Evolutionary conservation across 148 eudicot species (phyloP), one percentile per base, ranked within the genome.

Genomic region (Cornus florida): DNA sequence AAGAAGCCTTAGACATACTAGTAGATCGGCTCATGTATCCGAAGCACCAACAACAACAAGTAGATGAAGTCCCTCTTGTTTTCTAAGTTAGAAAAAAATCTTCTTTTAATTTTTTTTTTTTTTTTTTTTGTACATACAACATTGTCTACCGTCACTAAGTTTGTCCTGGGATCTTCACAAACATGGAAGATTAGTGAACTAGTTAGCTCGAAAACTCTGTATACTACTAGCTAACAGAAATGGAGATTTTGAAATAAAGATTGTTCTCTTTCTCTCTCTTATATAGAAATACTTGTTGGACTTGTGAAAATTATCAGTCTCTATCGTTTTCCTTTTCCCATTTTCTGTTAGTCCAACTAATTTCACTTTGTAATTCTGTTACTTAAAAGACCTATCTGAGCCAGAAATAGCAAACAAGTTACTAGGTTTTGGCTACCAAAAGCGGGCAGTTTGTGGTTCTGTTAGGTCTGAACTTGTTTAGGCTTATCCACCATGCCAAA

Each of bases 1-100:
- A 83, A 67, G 91, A 89, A 81, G 91, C 91, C 32, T 76, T 89
- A 31, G 91, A 86, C 69, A 83, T 17, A 73, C 75, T 88, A 39
- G 87, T 83, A 23, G 78, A 86, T 71, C 77, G 91, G 31, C 80
- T 88, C 0, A 59, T 43, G 23, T 77, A 75, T 13, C 66, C 17
- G 24, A 7, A 62, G 23, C 23, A 62, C 24, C 3, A 62, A 17
- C 6, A 62, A n/a, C 24, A 62, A 62, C 24, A 20, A 62, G 24
- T 0, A 28, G 28, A 28, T 28, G 28, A 43, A 43, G 7, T 57
- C 62, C 1, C 17, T 19, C 19, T 57, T 57, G 62, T 0, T 57
- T 7, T 57, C 17, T 57, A 57, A 13, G n/a, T 0, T 57, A 57
- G 20, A 2, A 57, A 57, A 19, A 3, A 19, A 3, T 7, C 20